These are phyloP conservation scores for Prunus mongolica DNA, from an alignment of 306 rosid genomes.

Conservation along the genomic window DNA sequence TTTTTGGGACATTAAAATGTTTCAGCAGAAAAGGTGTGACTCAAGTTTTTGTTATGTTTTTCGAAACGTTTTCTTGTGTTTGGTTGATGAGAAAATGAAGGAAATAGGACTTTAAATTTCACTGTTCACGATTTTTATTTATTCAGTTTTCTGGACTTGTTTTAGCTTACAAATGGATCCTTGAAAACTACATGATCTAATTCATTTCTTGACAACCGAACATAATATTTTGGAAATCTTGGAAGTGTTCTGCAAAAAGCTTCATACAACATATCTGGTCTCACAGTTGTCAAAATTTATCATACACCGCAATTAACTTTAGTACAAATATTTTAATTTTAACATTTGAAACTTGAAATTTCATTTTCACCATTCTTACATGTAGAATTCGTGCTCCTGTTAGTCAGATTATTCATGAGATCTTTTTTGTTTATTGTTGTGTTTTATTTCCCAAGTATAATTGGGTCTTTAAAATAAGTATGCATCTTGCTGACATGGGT, in stretches of 20 bases:
- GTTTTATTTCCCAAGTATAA: background rate
- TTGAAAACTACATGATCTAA: background rate
- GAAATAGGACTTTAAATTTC: background rate
- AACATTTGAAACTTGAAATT: background rate
- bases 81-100: background rate
- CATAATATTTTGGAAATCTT: background rate
- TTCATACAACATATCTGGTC: background rate
- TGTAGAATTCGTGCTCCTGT: background rate
- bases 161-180: background rate
- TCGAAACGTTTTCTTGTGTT: background rate
- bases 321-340: background rate
- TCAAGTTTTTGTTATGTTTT: background rate
- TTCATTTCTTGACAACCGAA: background rate
- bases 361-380: background rate
- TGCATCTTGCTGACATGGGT: conserved; percentile 18
- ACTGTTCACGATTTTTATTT: background rate
- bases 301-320: background rate
- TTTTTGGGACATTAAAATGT: background rate
- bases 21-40: background rate
- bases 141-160: background rate
- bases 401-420: background rate
- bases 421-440: background rate
- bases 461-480: background rate
- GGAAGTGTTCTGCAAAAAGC: background rate
- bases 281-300: background rate